Evolutionary conservation across 1,284 basidiomycete genomes (phyloP).

Genomic region (Trichosporon ovoides): DNA sequence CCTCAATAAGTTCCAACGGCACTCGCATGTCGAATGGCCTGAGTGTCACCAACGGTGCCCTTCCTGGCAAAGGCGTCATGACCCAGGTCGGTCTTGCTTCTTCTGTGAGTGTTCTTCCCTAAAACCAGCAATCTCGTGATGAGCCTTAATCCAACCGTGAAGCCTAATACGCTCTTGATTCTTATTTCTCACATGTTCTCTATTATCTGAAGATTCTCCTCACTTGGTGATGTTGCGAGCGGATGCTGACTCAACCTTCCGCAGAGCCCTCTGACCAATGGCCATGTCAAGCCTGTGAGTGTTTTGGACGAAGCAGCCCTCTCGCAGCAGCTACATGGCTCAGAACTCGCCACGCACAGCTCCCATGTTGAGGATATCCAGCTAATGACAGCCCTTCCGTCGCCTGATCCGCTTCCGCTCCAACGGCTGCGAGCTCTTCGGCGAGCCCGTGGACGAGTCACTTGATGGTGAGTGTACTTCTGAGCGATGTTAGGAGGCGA

Average conservation of each 20-base stretch:
- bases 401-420: slow-evolving; percentile 33
- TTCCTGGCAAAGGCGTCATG: background rate
- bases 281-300: background rate
- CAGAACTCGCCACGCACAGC: background rate
- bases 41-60: background rate
- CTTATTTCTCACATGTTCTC: slow-evolving; percentile 5
- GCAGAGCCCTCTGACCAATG: background rate
- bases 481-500: no score
- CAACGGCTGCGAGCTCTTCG: slow-evolving; percentile 23
- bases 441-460: slow-evolving; percentile 28
- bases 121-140: background rate
- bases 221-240: background rate
- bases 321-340: background rate
- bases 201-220: slow-evolving; percentile 1
- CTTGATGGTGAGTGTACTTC: slow-evolving; percentile 30
- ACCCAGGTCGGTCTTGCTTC: background rate
- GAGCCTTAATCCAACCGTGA: slow-evolving; percentile 4
- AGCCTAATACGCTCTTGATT: slow-evolving; percentile 3
- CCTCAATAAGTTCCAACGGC: background rate
- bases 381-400: slow-evolving; percentile 19
- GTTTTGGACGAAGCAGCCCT: no score
- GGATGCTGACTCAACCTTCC: background rate
- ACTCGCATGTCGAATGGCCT: background rate
- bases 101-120: background rate
- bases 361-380: background rate